Evolutionary conservation across 2,329 filamentous ascomycete genomes (phyloP).

Genomic region (Stachybotrys chartarum): DNA sequence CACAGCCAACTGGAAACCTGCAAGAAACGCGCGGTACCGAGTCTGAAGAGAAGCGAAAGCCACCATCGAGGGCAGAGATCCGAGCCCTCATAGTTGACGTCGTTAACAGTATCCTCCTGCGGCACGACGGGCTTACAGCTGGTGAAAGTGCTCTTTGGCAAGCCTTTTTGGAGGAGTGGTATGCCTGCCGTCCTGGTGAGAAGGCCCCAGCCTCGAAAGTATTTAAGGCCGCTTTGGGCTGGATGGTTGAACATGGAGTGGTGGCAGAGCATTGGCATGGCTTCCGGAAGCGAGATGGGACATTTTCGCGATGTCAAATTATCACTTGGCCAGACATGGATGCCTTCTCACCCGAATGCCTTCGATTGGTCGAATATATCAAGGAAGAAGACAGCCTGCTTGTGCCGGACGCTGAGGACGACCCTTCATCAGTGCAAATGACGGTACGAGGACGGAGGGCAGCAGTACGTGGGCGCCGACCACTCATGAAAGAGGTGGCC

Average conservation of each 20-base stretch:
- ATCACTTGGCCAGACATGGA: constrained; percentile 34
- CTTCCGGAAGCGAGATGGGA: constrained; percentile 32
- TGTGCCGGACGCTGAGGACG: not conserved
- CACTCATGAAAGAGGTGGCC: constrained; percentile 36
- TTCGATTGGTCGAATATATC: constrained; percentile 37
- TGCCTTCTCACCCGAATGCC: constrained; percentile 33
- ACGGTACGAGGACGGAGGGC: not conserved
- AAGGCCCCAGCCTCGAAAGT: constrained; percentile 31
- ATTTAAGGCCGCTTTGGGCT: constrained; percentile 29
- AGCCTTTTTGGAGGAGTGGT: not conserved
- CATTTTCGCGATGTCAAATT: constrained; percentile 36
- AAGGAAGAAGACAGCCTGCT: constrained; percentile 21
- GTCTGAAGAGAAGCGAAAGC: not conserved
- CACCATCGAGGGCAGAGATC: not conserved
- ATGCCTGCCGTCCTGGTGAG: not conserved
- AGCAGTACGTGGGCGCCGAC: constrained; percentile 23
- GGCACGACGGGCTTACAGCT: not conserved
- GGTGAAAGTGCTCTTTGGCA: not conserved
- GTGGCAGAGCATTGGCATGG: constrained; percentile 35
- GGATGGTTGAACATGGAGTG: constrained; percentile 26
- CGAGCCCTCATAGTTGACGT: not conserved
- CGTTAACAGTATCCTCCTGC: not conserved
- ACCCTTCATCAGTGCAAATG: not conserved
- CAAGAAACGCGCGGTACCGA: not conserved
- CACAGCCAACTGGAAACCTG: not conserved